Evolutionary conservation across 331 rosid genomes (phyloP).

Genomic region (Saraca asoca): DNA sequence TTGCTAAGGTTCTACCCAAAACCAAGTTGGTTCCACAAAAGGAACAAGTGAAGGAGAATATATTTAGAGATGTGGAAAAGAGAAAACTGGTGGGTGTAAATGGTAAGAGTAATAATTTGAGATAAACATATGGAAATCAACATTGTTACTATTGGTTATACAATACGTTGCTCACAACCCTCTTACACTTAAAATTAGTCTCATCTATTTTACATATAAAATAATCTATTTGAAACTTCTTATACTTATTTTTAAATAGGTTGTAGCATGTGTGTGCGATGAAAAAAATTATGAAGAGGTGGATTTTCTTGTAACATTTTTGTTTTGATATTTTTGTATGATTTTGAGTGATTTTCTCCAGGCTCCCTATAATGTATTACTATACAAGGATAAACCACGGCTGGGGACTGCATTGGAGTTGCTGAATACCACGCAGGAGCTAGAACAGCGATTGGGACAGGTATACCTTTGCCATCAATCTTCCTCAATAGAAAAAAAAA

Average conservation of each 20-base stretch:
- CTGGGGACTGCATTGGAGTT: constrained; percentile 77
- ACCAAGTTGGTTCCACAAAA: constrained; percentile 86
- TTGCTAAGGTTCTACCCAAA: constrained; percentile 81
- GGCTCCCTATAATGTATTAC: constrained; percentile 86
- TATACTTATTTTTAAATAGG: no score
- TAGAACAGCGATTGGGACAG: constrained; percentile 72
- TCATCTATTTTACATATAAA: no score
- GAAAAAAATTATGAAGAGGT: no score
- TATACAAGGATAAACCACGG: constrained; percentile 90
- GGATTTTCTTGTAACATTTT: no score
- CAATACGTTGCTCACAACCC: no score
- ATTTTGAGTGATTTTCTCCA: constrained; percentile 36
- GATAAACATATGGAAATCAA: no score
- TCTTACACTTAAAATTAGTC: no score
- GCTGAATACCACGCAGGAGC: constrained; percentile 78
- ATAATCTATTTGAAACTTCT: no score
- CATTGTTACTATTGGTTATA: no score
- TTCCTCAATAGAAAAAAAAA: no score
- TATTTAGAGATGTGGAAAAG: constrained; percentile 68
- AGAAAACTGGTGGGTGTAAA: constrained; percentile 59
- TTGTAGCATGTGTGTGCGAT: no score
- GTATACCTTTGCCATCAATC: constrained; percentile 41
- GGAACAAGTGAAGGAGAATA: constrained; percentile 76
- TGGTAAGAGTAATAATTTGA: neutral
- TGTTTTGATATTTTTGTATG: neutral